These are phyloP conservation scores for Penicillium capsulatum DNA, from an alignment of 2,329 filamentous ascomycete genomes.

Conservation along the genomic window DNA sequence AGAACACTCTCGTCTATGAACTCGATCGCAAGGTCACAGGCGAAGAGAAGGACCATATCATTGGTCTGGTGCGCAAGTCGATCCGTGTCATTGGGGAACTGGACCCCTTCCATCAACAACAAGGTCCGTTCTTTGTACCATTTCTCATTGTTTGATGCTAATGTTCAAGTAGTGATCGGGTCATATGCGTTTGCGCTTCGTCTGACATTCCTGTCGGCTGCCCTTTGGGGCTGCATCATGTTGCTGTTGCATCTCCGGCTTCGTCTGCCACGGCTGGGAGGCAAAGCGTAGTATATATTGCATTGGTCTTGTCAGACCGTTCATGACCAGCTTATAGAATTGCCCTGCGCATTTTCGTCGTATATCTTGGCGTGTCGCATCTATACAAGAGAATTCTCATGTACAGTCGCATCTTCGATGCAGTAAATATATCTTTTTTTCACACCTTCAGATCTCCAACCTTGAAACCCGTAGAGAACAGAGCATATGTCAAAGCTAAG, in stretches of 20 bases:
- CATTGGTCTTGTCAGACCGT: not conserved
- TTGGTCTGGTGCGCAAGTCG: constrained; percentile 49
- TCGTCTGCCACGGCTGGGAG: constrained; percentile 32
- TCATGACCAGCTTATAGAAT: no score
- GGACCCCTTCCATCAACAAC: constrained; percentile 42
- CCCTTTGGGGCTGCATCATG: constrained; percentile 34
- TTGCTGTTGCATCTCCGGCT: constrained; percentile 31
- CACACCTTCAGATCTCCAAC: no score
- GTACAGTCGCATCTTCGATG: no score
- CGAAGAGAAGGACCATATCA: constrained; percentile 52
- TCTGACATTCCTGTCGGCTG: constrained; percentile 38
- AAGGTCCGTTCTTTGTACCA: constrained; percentile 37
- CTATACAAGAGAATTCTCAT: no score
- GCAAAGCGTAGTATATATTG: constrained; percentile 15
- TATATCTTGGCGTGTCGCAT: no score
- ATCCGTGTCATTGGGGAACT: constrained; percentile 48
- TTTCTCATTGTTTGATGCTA: constrained; percentile 8
- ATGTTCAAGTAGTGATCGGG: constrained; percentile 29
- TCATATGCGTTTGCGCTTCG: constrained; percentile 38
- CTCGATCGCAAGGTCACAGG: constrained; percentile 58
- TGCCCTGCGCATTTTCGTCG: no score
- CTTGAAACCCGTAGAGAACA: no score
- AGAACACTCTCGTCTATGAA: constrained; percentile 63
- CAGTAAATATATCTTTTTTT: no score
- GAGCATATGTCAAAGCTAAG: no score